These are phyloP conservation scores for Graphium sp. DNA, from an alignment of 2,329 filamentous ascomycete genomes.

Conservation along the genomic window DNA sequence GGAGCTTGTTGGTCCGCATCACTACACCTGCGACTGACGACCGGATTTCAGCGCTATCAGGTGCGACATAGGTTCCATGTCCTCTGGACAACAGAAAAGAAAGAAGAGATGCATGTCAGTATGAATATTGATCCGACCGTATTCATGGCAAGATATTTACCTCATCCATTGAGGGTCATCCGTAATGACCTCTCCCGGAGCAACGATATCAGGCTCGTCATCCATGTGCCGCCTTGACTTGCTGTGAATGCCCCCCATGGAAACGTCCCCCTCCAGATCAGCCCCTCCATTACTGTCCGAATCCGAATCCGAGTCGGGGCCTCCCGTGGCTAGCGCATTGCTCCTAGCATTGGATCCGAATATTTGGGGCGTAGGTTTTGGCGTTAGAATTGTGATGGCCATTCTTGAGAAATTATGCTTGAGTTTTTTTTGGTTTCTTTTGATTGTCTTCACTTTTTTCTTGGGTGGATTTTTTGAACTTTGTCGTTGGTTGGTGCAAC, in stretches of 20 bases:
- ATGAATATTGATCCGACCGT: neutral
- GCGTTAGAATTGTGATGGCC: conserved; percentile 30
- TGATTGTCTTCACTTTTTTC: too few relatives aligned
- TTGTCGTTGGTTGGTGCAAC: too few relatives aligned
- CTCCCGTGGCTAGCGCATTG: too few relatives aligned
- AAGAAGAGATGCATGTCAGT: neutral
- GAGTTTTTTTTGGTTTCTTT: too few relatives aligned
- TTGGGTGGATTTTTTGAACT: too few relatives aligned
- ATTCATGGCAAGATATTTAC: conserved; percentile 17
- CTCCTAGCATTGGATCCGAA: conserved; percentile 8
- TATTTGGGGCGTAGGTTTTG: conserved; percentile 14
- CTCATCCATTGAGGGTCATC: conserved; percentile 95
- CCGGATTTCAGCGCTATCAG: conserved; percentile 51
- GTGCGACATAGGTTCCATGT: conserved; percentile 72
- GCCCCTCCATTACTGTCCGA: conserved; percentile 27
- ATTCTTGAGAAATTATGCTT: conserved; percentile 12
- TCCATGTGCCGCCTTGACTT: conserved; percentile 6
- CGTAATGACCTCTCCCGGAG: conserved; percentile 78
- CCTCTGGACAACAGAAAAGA: conserved; percentile 35
- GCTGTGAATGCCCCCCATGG: too few relatives aligned
- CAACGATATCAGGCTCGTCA: conserved; percentile 46
- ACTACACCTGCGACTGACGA: conserved; percentile 84
- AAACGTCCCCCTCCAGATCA: conserved; percentile 24
- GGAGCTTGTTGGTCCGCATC: conserved; percentile 88
- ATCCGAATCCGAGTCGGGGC: conserved; percentile 19